These are phyloP conservation scores for Dendryphion nanum DNA, from an alignment of 2,329 filamentous ascomycete genomes.

Conservation along the genomic window DNA sequence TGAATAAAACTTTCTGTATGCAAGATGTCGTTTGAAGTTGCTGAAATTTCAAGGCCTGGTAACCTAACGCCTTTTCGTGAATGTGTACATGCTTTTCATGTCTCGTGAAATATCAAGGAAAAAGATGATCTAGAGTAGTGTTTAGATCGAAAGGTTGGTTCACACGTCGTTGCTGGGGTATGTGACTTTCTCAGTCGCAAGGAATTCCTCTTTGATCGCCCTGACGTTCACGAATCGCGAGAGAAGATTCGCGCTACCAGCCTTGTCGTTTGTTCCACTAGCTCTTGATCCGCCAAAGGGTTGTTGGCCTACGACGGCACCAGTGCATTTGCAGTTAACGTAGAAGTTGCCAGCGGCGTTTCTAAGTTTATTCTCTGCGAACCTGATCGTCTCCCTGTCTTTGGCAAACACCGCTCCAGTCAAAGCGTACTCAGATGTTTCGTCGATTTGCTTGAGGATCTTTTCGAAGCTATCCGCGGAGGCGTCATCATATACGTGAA, in stretches of 20 bases:
- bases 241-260: conserved; percentile 53
- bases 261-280: conserved; percentile 59
- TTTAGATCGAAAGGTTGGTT: neutral
- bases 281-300: conserved; percentile 56
- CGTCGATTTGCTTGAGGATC: conserved; percentile 65
- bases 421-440: conserved; percentile 72
- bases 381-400: conserved; percentile 64
- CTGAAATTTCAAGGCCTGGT: no score
- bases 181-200: conserved; percentile 46
- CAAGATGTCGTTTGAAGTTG: no score
- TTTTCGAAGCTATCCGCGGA: conserved; percentile 55
- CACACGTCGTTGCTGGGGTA: conserved; percentile 54
- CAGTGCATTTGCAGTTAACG: conserved; percentile 75
- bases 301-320: conserved; percentile 50
- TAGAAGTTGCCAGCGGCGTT: conserved; percentile 82
- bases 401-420: conserved; percentile 74
- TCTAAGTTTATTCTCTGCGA: conserved; percentile 68
- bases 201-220: conserved; percentile 57
- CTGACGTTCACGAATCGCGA: conserved; percentile 56
- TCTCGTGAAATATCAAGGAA: no score
- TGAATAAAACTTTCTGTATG: no score
- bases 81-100: no score
- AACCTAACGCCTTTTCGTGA: no score
- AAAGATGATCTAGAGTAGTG: no score
- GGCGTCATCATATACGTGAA: conserved; percentile 76